Percentiles rank a stretch among this genome's conserved stretches.
These are phyloP conservation scores for Candida sp. DNA, from an alignment of 1,139 yeast genomes.

Conservation along the genomic window DNA sequence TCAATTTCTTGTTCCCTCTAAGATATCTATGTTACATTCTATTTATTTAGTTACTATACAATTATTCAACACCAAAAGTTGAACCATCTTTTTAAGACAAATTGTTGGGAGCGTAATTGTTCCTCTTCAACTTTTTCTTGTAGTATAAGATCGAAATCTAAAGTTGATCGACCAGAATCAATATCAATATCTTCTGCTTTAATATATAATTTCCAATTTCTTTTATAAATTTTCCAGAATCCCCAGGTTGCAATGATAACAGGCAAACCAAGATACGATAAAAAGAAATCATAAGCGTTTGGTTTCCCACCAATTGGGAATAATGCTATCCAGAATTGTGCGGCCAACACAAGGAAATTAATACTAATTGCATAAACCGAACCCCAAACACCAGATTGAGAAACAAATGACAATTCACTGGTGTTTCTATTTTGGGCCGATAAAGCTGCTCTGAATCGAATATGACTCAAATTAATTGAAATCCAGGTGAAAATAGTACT, in stretches of 20 bases:
- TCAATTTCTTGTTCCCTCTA: no score
- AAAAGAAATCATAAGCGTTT: conserved; percentile 31
- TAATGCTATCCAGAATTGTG: conserved; percentile 42
- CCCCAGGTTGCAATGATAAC: conserved; percentile 31
- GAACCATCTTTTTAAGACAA: conserved; percentile 25
- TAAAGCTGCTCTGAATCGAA: conserved; percentile 35
- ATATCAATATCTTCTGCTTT: conserved; percentile 37
- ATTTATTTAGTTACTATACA: not conserved
- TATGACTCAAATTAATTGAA: conserved; percentile 28
- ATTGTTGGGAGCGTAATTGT: conserved; percentile 27
- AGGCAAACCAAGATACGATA: conserved; percentile 35
- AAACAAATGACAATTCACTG: conserved; percentile 27
- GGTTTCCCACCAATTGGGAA: conserved; percentile 36
- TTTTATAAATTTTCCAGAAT: conserved; percentile 36
- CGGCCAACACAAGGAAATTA: conserved; percentile 28
- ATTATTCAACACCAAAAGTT: conserved; percentile 26
- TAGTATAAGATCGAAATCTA: conserved; percentile 37
- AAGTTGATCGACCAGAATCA: conserved; percentile 38
- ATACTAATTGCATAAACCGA: conserved; percentile 25
- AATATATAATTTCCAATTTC: conserved; percentile 28
- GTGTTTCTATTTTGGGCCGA: conserved; percentile 21
- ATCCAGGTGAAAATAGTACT: conserved; percentile 36
- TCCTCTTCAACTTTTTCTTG: conserved; percentile 41
- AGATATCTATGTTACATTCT: not conserved
- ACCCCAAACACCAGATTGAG: conserved; percentile 33